Base-by-base conservation (phyloP, 2,329 filamentous ascomycete genomes). In the Helotiales sp. region DNA sequence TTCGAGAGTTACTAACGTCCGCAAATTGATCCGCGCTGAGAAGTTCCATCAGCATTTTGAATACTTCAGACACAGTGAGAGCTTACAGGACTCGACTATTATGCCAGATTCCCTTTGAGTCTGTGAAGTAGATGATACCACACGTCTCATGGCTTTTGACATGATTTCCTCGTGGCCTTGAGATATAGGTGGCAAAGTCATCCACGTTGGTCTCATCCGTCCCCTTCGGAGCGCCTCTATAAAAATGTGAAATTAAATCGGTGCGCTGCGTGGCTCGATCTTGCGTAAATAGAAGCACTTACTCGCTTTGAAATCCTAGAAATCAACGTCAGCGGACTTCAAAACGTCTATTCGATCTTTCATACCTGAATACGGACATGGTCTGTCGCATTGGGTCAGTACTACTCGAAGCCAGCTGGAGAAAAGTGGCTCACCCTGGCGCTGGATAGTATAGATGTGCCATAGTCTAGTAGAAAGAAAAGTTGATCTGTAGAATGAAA, bases 21-120 rank as follows among this genome's bases (percentile, higher is more conserved):
- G 89, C 89, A 71, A 83, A 88, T 67, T 88, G 82, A 76, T 92
- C 89, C 61, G 89, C 88, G 64, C 90, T 53, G 7, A 34, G 31
- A n/a, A n/a, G 31, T 15, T 34, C 15, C 9, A 34, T 34, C 31
- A 34, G 31, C 9, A 34, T 15, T 34, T 34, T 34, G 9, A n/a
- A n/a, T n/a, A n/a, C n/a, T n/a, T n/a, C n/a, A n/a, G n/a, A n/a
- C n/a, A n/a, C n/a, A n/a, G 10, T 13, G 12, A 44, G 15, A n/a
- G 10, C 46, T 30, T 31, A 48, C 46, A 48, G 27, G 19, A 48
- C 25, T 19, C 46, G 15, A 27, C 40, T 44, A 25, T 44, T 44
- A 13, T 44, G 40, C 40, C 40, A 44, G 19, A 44, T 44, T 44
- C 40, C 40, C 40, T 44, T 44, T 1, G 22, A 19, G n/a, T 44